phyloP scores from a whole-genome alignment of 257 asterid genomes.

The Avicennia marina region DNA sequence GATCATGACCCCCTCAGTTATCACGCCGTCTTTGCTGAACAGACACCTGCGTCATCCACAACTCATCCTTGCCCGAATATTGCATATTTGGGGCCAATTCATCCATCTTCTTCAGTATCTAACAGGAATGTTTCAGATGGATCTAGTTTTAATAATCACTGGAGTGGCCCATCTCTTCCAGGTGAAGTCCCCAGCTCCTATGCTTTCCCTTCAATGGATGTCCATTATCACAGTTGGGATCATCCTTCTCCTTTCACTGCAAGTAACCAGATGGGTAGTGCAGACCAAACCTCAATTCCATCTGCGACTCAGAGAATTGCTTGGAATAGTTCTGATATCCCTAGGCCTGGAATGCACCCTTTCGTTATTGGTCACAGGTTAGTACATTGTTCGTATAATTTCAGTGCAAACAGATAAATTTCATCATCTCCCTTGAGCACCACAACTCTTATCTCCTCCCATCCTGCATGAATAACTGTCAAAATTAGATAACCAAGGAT shows the following conservation, averaged over 20 bases:
- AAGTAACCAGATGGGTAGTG: conserved; percentile 37
- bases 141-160: conserved; percentile 32
- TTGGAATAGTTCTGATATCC: conserved; percentile 48
- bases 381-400: conserved; percentile 8
- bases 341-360: conserved; percentile 63
- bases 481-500: too few species aligned
- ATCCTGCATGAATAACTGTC: too few species aligned
- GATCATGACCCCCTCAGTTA: conserved; percentile 68
- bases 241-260: conserved; percentile 38
- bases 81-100: conserved; percentile 78
- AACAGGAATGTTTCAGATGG: conserved; percentile 57
- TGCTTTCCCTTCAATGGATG: conserved; percentile 59
- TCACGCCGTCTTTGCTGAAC: conserved; percentile 62
- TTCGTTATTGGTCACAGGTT: conserved; percentile 65
- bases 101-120: conserved; percentile 67
- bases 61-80: conserved; percentile 76
- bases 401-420: too few species aligned
- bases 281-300: conserved; percentile 49
- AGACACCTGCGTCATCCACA: conserved; percentile 61
- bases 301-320: conserved; percentile 54
- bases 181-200: conserved; percentile 49
- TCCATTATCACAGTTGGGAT: conserved; percentile 57
- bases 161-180: conserved; percentile 50
- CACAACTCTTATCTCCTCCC: too few species aligned
- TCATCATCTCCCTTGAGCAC: too few species aligned